A percentile compares a stretch with the other conserved stretches of the same genome.
Conservation (phyloP, 2,329 filamentous ascomycete genomes). For the Emergomyces africanus region DNA sequence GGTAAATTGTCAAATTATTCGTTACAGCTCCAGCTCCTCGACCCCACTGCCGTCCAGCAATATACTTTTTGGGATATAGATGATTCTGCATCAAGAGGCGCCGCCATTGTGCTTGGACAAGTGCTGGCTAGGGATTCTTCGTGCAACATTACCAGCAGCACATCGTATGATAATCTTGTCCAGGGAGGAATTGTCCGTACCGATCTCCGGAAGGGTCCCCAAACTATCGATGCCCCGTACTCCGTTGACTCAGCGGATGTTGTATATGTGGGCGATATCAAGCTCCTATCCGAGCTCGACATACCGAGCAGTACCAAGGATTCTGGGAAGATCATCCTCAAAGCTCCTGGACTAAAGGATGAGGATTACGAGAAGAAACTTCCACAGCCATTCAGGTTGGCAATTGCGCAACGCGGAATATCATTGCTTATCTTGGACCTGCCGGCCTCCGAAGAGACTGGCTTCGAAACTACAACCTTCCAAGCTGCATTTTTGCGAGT, state of each 20-base stretch:
- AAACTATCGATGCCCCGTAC: constrained; percentile 74
- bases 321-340: constrained; percentile 61
- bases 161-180: constrained; percentile 48
- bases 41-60: constrained; percentile 51
- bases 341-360: constrained; percentile 66
- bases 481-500: constrained; percentile 77
- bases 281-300: constrained; percentile 66
- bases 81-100: constrained; percentile 51
- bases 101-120: constrained; percentile 50
- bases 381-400: constrained; percentile 55
- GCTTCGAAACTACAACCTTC: constrained; percentile 53
- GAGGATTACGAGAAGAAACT: constrained; percentile 85
- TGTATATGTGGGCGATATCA: constrained; percentile 64
- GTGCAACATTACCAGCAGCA: constrained; percentile 48
- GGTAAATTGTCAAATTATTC: constrained; percentile 19
- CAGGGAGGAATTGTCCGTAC: constrained; percentile 70
- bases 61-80: constrained; percentile 93
- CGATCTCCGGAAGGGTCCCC: constrained; percentile 72
- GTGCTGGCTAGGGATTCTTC: constrained; percentile 48
- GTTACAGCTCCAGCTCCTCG: constrained; percentile 43
- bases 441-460: constrained; percentile 52
- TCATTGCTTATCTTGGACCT: constrained; percentile 66
- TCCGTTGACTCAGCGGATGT: constrained; percentile 67
- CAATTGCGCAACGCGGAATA: constrained; percentile 55
- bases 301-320: constrained; percentile 57